Evolutionary conservation across 2,329 filamentous ascomycete species (phyloP), one percentile per base, ranked within the genome.

Genomic region (Chrysoporthe austroafricana): DNA sequence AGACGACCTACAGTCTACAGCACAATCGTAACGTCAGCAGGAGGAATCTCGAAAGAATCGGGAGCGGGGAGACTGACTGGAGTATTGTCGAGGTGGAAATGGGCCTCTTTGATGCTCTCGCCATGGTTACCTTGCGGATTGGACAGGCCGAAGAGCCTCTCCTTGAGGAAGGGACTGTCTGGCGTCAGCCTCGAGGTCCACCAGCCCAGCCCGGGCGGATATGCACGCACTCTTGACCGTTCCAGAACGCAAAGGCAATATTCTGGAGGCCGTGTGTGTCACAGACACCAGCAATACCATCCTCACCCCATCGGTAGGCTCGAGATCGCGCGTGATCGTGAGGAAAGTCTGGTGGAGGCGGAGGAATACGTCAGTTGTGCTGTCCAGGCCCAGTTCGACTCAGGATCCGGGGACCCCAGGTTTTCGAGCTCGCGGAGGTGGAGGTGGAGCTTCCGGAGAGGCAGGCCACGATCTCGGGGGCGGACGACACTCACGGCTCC

Each of bases 51-150:
- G 32, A 32, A 13, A 61, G 52, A 3, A 16, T 18, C 18, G 61
- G 36, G 42, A 18, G 18, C 13, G 32, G 58, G 13, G 9, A 11
- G 69, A 74, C 84, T 81, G 73, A 84, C 81, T 67, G 95, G 95
- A 39, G 93, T 97, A 78, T 98, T 98, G 80, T 98, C 95, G 68
- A 97, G 81, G 79, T 98, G 95, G 76, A 97, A 98, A 80, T 98
- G 94, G 66, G 92, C 93, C 81, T 98, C 95, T 80, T 97, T 98
- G 83, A 98, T 86, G 77, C 93, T 96, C 82, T 98, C 96, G 71
- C 96, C 96, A 81, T 98, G 96, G 76, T 97, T 97, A 72, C 95
- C 95, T 80, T 98, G 93, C 2, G 95, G 94, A 77, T 98, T 98
- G 62, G 95, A 97, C 65, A 98, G 85, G 66, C 95, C 95, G 76